phyloP scores from a whole-genome alignment of 352 stramenopile species.

The Pythium coloratum region DNA sequence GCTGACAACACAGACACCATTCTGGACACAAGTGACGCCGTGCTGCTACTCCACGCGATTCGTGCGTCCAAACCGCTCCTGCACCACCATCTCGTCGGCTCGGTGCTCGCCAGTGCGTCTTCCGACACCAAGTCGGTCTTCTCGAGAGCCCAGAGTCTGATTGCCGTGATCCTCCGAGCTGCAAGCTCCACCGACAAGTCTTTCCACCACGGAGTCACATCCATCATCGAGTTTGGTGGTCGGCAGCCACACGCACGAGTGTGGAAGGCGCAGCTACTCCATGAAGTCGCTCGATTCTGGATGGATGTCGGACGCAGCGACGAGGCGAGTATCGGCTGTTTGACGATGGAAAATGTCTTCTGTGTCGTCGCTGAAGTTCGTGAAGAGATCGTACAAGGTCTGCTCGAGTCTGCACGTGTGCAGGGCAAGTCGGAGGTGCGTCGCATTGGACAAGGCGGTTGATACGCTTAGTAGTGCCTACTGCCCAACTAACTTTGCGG shows the following conservation, averaged over 20 bases:
- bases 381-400: conserved; percentile 18
- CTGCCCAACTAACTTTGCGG: neutral
- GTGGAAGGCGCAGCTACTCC: conserved; percentile 78
- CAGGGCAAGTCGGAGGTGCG: conserved; percentile 13
- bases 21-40: conserved; percentile 58
- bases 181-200: neutral
- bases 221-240: conserved; percentile 63
- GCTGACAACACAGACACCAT: conserved; percentile 9
- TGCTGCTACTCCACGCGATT: conserved; percentile 71
- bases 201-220: conserved; percentile 9
- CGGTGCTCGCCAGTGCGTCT: neutral
- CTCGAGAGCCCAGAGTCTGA: conserved; percentile 46
- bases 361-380: conserved; percentile 19
- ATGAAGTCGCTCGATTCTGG: conserved; percentile 74
- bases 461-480: neutral
- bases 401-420: conserved; percentile 15
- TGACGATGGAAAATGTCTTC: conserved; percentile 21
- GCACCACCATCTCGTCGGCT: conserved; percentile 43
- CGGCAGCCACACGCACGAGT: conserved; percentile 62
- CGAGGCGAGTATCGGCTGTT: neutral
- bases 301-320: conserved; percentile 25
- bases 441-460: neutral
- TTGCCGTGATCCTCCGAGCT: conserved; percentile 24
- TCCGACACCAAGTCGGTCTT: conserved; percentile 37
- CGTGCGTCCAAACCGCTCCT: conserved; percentile 80